Percentiles rank a stretch among this genome's conserved stretches.
These are phyloP conservation scores for Pleoardoris graminearum DNA, from an alignment of 2,329 filamentous ascomycete species.

Conservation along the genomic window DNA sequence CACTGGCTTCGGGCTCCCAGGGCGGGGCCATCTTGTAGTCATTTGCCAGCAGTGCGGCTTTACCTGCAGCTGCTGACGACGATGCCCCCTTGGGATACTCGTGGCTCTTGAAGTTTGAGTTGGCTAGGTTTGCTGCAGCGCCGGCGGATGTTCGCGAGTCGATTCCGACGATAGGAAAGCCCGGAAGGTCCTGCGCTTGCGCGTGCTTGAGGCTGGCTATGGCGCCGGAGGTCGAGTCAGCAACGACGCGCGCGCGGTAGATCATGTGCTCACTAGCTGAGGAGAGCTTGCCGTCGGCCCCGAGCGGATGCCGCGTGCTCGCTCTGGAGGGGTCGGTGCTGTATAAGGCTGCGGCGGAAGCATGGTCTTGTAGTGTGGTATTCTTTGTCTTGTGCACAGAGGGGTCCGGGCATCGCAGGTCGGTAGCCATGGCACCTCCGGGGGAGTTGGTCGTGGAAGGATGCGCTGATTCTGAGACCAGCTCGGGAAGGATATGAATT, in stretches of 20 bases:
- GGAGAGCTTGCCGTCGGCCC: conserved; percentile 59
- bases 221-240: conserved; percentile 49
- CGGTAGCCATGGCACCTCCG: conserved; percentile 33
- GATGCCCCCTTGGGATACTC: conserved; percentile 69
- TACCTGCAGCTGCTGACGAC: conserved; percentile 58
- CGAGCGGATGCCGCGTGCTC: conserved; percentile 47
- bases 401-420: conserved; percentile 49
- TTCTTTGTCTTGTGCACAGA: conserved; percentile 45
- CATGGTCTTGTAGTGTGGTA: conserved; percentile 51
- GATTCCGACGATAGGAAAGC: conserved; percentile 70
- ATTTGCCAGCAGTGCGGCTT: conserved; percentile 62
- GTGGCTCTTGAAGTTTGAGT: conserved; percentile 67
- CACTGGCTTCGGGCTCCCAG: conserved; percentile 66
- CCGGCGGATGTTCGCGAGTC: conserved; percentile 64
- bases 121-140: conserved; percentile 74
- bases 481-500: not conserved
- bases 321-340: conserved; percentile 49
- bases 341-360: conserved; percentile 65
- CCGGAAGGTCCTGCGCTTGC: conserved; percentile 71
- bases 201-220: conserved; percentile 71
- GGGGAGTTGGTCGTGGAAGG: conserved; percentile 3
- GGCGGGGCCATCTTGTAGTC: conserved; percentile 64
- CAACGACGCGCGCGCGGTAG: conserved; percentile 1
- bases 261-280: conserved; percentile 55
- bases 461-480: not conserved